Percentiles rank a stretch among this genome's conserved stretches.
Conservation (phyloP, 1,284 basidiomycete species). For the Ustilago loliicola region DNA sequence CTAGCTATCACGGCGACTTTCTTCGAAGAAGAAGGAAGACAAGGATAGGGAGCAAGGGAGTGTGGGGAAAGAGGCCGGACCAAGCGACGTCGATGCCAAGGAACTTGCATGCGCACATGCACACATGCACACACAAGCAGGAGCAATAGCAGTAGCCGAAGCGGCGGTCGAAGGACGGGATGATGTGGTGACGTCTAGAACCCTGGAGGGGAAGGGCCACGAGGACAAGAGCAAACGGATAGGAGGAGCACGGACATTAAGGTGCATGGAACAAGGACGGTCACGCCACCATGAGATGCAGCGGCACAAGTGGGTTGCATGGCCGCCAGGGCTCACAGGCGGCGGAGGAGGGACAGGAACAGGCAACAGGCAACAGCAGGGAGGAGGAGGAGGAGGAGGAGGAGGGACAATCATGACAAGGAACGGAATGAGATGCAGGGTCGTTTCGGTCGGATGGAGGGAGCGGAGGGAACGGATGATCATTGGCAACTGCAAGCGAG, state of each 20-base stretch:
- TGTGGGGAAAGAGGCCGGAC: conserved; percentile 7
- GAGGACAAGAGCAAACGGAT: neutral
- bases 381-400: neutral
- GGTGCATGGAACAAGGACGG: conserved; percentile 3
- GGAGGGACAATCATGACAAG: neutral
- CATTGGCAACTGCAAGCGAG: conserved; percentile 8
- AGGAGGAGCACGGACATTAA: neutral
- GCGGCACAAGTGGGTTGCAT: conserved; percentile 8
- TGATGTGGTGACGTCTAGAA: neutral
- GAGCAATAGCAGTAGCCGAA: conserved; percentile 1
- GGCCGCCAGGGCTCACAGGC: neutral
- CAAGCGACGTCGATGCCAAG: conserved; percentile 17
- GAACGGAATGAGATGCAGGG: conserved; percentile 8
- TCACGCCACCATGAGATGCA: conserved; percentile 2
- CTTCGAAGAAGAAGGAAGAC: neutral
- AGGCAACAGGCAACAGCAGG: conserved; percentile 6
- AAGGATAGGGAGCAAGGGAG: neutral
- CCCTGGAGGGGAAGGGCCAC: neutral
- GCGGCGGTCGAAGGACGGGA: conserved; percentile 8
- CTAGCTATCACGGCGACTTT: conserved; percentile 1
- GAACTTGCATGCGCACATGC: conserved; percentile 12
- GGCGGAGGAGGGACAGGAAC: conserved; percentile 1
- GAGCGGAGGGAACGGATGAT: conserved; percentile 6
- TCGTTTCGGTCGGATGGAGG: neutral
- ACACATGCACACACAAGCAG: neutral